These are phyloP conservation scores for Naumovozyma castellii DNA, from an alignment of 805 yeast species.

Conservation along the genomic window DNA sequence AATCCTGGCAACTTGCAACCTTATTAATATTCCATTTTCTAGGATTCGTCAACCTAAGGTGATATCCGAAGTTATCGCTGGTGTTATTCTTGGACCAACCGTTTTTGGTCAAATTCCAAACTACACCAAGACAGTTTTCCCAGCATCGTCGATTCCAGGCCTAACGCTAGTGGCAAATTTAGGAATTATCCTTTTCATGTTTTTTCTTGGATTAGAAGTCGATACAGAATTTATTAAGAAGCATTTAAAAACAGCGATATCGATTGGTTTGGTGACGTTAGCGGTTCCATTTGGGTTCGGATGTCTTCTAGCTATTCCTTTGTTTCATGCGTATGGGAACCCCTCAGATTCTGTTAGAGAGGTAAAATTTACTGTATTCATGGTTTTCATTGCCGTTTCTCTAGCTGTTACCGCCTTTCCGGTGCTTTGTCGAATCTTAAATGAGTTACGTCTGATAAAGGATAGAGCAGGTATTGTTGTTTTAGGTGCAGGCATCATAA, in stretches of 20 bases:
- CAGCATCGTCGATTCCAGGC: conserved; percentile 51
- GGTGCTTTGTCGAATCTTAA: conserved; percentile 67
- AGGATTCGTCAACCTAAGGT: conserved; percentile 67
- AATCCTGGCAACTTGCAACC: conserved; percentile 49
- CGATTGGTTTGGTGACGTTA: conserved; percentile 65
- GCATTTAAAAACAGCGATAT: conserved; percentile 49
- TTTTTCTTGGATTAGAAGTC: conserved; percentile 72
- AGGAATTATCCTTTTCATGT: conserved; percentile 66
- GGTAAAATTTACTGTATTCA: conserved; percentile 58
- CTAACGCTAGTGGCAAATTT: conserved; percentile 60
- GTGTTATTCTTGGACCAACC: conserved; percentile 66
- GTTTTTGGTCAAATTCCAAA: conserved; percentile 64
- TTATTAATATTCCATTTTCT: conserved; percentile 51
- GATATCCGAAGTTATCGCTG: conserved; percentile 73
- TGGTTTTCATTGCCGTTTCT: conserved; percentile 77
- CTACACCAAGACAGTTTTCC: conserved; percentile 58
- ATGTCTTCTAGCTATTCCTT: conserved; percentile 57
- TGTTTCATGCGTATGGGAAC: conserved; percentile 46
- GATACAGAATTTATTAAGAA: conserved; percentile 56
- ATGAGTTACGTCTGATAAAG: conserved; percentile 59
- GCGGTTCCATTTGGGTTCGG: conserved; percentile 77
- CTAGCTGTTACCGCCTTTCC: conserved; percentile 82
- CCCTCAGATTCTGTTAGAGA: conserved; percentile 24
- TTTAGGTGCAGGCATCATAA: conserved; percentile 74
- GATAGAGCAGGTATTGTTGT: conserved; percentile 67